Conservation (phyloP, 208 protist genomes). For the Tetramitus jugosus region DNA sequence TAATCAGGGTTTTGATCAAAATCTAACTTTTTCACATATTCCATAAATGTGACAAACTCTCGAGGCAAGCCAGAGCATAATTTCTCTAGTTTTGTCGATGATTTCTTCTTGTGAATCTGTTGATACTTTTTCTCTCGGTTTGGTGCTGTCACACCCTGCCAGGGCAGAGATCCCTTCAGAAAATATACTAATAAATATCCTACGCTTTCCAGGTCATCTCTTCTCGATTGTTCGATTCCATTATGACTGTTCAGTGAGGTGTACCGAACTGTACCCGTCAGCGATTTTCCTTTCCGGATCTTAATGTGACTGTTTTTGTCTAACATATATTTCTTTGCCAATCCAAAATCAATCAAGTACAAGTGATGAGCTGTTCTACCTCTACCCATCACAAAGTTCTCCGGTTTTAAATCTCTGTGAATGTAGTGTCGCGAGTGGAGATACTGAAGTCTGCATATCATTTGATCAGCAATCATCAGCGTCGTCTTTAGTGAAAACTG, state of each 20-base stretch:
- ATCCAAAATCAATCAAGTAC: constrained; percentile 84
- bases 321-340: constrained; percentile 63
- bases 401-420: constrained; percentile 28
- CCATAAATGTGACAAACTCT: constrained; percentile 95
- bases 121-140: constrained; percentile 94
- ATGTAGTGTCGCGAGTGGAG: constrained; percentile 16
- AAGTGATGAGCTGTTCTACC: constrained; percentile 45
- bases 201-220: constrained; percentile 76
- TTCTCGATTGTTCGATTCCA: constrained; percentile 72
- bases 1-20: constrained; percentile 99
- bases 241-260: constrained; percentile 89
- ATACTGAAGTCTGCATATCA: constrained; percentile 21
- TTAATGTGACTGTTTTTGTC: constrained; percentile 70
- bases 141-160: constrained; percentile 73
- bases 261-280: constrained; percentile 93
- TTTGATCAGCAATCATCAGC: constrained; percentile 23
- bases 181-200: constrained; percentile 51
- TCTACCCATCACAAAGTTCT: constrained; percentile 29
- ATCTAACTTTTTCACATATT: constrained; percentile 85
- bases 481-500: constrained; percentile 25
- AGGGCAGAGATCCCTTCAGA: constrained; percentile 66
- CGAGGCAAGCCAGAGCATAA: constrained; percentile 49
- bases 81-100: neutral
- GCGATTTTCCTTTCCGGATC: constrained; percentile 63
- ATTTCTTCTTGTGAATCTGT: constrained; percentile 10